These are phyloP conservation scores for Durio zibethinus DNA, from an alignment of 345 rosid species.

Conservation along the genomic window DNA sequence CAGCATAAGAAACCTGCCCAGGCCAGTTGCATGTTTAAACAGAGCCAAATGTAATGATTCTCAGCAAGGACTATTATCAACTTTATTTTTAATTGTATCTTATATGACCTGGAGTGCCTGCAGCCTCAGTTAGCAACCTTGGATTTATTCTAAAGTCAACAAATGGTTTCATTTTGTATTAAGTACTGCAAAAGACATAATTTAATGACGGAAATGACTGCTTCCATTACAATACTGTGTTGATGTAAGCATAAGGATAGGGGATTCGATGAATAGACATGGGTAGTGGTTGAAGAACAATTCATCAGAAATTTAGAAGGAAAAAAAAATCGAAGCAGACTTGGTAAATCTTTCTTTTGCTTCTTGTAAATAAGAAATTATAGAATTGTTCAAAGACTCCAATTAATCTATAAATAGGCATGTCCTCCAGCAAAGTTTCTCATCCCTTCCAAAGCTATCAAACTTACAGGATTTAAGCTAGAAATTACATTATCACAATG, in stretches of 20 bases:
- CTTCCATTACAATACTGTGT: not conserved
- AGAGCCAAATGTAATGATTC: not conserved
- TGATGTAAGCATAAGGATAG: not conserved
- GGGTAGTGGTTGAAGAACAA: not conserved
- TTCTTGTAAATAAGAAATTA: not conserved
- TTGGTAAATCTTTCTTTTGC: not conserved
- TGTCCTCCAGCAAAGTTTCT: not conserved
- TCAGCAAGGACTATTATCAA: not conserved
- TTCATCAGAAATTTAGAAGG: not conserved
- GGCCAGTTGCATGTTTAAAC: not conserved
- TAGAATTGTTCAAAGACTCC: not conserved
- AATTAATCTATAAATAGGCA: slow-evolving; percentile 8
- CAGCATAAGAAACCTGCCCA: not conserved
- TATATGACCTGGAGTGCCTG: not conserved
- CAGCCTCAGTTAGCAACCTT: not conserved
- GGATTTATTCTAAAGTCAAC: not conserved
- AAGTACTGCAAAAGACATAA: not conserved
- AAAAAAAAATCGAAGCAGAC: not conserved
- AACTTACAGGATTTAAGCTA: not conserved
- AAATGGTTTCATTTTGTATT: not conserved
- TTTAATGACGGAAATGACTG: not conserved
- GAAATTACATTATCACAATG: not conserved
- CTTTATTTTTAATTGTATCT: not conserved
- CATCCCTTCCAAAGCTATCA: not conserved
- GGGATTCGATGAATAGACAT: not conserved